Conservation (phyloP, 179 eudicot genomes). For the Vitellaria paradoxa region DNA sequence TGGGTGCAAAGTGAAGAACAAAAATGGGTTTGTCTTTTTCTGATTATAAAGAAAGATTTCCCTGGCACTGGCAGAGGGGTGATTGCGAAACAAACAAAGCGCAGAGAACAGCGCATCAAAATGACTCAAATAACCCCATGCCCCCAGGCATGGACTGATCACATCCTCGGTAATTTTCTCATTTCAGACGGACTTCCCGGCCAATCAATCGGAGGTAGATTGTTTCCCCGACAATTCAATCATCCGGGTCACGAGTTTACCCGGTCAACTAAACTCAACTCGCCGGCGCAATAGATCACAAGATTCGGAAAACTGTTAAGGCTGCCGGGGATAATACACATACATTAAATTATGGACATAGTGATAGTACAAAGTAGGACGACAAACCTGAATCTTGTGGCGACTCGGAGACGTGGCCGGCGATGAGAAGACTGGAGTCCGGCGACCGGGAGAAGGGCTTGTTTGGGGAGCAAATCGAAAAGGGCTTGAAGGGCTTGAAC, state of each 20-base stretch:
- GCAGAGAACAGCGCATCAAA: background rate
- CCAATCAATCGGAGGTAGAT: conserved; percentile 40
- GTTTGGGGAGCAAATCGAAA: conserved; percentile 48
- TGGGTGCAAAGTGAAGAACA: conserved; percentile 22
- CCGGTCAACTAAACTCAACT: background rate
- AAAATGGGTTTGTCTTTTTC: conserved; percentile 37
- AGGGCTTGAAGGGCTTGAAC: conserved; percentile 61
- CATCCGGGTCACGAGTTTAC: conserved; percentile 1
- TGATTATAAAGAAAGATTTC: conserved; percentile 10
- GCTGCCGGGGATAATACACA: too few species aligned
- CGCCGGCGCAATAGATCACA: too few species aligned
- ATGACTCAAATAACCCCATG: background rate
- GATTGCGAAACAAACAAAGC: conserved; percentile 27
- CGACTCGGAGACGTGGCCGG: conserved; percentile 62
- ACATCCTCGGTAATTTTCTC: conserved; percentile 13
- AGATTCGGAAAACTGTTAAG: too few species aligned
- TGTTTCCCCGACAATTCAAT: conserved; percentile 34
- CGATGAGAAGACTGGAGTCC: conserved; percentile 39
- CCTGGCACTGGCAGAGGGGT: conserved; percentile 50
- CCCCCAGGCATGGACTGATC: background rate
- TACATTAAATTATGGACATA: too few species aligned
- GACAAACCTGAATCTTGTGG: conserved; percentile 48
- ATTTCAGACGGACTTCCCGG: conserved; percentile 26
- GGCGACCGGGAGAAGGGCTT: conserved; percentile 36
- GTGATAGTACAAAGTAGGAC: background rate